A percentile compares a stretch with the other conserved stretches of the same genome.
Conservation (phyloP, 1,284 basidiomycete species). For the Violaceomyces palustris region DNA sequence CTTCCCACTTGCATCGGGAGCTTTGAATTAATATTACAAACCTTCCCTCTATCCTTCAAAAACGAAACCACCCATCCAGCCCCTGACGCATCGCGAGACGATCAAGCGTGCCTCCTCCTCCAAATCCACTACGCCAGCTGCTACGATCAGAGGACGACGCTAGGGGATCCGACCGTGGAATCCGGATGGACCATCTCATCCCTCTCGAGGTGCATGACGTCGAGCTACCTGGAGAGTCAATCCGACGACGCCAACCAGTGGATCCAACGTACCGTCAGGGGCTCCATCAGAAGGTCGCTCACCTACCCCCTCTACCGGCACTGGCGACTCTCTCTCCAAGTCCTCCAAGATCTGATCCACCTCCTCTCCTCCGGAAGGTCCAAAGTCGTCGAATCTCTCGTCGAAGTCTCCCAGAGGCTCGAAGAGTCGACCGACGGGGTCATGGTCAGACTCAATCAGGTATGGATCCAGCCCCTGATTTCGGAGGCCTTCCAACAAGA, state of each 20-base stretch:
- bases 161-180: conserved; percentile 25
- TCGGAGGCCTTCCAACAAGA: too few species aligned
- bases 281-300: conserved; percentile 10
- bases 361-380: conserved; percentile 5
- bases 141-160: conserved; percentile 24
- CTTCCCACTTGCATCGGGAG: neutral
- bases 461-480: conserved; percentile 8
- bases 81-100: neutral
- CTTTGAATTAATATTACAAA: neutral
- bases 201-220: too few species aligned
- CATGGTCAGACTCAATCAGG: conserved; percentile 6
- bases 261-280: conserved; percentile 9
- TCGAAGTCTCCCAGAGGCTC: conserved; percentile 3
- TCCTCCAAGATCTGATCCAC: conserved; percentile 6
- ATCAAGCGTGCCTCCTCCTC: conserved; percentile 6
- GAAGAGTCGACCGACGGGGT: conserved; percentile 7
- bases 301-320: conserved; percentile 21
- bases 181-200: conserved; percentile 29
- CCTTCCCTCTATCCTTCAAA: neutral
- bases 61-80: neutral
- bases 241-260: too few species aligned
- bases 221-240: too few species aligned
- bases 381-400: conserved; percentile 4
- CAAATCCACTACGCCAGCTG: conserved; percentile 18
- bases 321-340: conserved; percentile 11